Evolutionary conservation across 371 early-diverging fungal genomes (phyloP), one percentile per base, ranked within the genome.

Genomic region (Mucor ambiguus): DNA sequence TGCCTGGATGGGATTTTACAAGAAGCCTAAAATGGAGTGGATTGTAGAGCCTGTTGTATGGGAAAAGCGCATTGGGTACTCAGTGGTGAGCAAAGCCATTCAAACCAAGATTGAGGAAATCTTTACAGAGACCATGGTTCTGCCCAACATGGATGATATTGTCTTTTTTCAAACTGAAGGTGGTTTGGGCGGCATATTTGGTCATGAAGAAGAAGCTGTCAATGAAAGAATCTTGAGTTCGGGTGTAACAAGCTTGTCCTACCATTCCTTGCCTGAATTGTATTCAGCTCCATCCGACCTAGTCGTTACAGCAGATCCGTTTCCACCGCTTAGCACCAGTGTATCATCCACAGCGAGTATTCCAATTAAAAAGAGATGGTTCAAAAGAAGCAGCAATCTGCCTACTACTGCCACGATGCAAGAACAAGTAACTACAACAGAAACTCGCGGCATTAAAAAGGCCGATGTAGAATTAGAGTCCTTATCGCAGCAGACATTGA

Each of bases 71-170:
- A 86, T 96, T 69, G 91, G 88, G 61, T 85, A 92, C 28, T 82
- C 87, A 5, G 73, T 92, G 60, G 90, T 96, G n/a, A 89, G 93
- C 48, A 89, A 90, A 60, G 90, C 93, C 2, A 94, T 96, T 44
- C 92, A 95, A 75, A 70, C 88, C 57, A 89, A 93, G 69, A 90
- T 96, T 54, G 85, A 90, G 49, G 93, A 94, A 37, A 87, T 92
- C 55, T 79, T 96, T 67, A 82, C 86, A 5, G 92, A 92, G 54
- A 87, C 88, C 12, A 75, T 96, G 64, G 94, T 96, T 18, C 69
- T 94, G 63, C 97, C 97, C 1, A 92, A 96, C 69, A 93, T 96
- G 93, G 96, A 96, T 66, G 95, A 96, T 61, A 81, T 89, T 6
- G 85, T 89, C 4, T 95, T 95, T 71, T 94, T 87, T 61, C 77